phyloP scores from a whole-genome alignment of 75 land plant species.

The Sequoia sempervirens region DNA sequence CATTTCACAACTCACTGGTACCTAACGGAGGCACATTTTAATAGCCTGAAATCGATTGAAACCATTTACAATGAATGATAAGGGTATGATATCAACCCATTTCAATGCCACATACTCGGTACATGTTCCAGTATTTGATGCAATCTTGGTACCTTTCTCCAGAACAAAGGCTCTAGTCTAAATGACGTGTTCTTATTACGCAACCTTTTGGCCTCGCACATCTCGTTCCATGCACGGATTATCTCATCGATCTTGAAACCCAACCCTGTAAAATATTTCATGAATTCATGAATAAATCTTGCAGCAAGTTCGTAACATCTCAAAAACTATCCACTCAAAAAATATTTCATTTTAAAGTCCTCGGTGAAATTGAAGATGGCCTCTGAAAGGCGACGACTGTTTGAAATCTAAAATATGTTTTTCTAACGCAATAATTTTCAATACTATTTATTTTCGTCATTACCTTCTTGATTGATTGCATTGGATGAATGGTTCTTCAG shows the following conservation, averaged over 20 bases:
- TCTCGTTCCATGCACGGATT: conserved; percentile 77
- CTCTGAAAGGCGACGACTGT: neutral
- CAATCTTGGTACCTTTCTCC: too few species aligned
- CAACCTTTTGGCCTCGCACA: conserved; percentile 66
- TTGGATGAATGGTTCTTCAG: conserved; percentile 74
- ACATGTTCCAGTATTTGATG: too few species aligned
- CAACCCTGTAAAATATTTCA: conserved; percentile 27
- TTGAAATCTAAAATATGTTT: neutral
- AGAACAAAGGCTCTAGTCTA: neutral
- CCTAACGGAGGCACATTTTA: neutral
- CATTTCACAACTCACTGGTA: neutral
- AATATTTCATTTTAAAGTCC: neutral
- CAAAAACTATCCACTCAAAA: neutral
- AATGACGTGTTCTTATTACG: too few species aligned
- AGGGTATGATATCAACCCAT: neutral
- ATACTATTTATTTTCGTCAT: neutral
- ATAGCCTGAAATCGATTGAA: neutral
- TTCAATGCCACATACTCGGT: too few species aligned
- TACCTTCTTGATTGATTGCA: conserved; percentile 57
- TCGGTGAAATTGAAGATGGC: neutral
- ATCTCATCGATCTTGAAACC: conserved; percentile 73
- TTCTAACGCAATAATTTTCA: neutral
- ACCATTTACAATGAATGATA: neutral
- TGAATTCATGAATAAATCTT: neutral
- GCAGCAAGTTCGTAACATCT: neutral